These are phyloP conservation scores for Digitaria exilis DNA, from an alignment of 202 grass and related monocot species.

Conservation along the genomic window DNA sequence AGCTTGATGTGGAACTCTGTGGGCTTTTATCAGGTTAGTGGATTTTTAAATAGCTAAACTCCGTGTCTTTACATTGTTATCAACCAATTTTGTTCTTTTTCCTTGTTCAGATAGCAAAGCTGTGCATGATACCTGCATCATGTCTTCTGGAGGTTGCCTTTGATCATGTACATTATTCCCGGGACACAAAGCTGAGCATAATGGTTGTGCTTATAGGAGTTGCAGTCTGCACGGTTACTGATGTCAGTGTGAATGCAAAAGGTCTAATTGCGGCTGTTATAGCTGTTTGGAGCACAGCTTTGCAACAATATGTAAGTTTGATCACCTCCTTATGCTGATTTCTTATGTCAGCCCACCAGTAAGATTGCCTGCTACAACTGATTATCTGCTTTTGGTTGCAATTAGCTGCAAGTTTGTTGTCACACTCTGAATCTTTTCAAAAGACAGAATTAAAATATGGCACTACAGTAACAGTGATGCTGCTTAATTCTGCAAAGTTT, in stretches of 20 bases:
- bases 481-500: not conserved
- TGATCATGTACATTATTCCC: conserved; percentile 79
- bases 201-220: conserved; percentile 83
- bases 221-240: conserved; percentile 72
- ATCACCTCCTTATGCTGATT: not conserved
- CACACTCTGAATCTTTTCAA: not conserved
- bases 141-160: conserved; percentile 89
- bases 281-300: conserved; percentile 81
- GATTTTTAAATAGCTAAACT: conserved; percentile 14
- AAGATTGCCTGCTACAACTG: not conserved
- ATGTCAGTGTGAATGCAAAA: conserved; percentile 71
- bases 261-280: conserved; percentile 73
- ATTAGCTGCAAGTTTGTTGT: not conserved
- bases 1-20: conserved; percentile 99
- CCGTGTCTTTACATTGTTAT: not conserved
- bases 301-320: conserved; percentile 94
- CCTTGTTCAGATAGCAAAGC: conserved; percentile 77
- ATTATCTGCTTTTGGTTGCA: not conserved
- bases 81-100: conserved; percentile 5
- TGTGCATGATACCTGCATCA: conserved; percentile 92
- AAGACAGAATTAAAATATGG: not conserved
- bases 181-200: conserved; percentile 90
- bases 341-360: not conserved
- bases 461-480: not conserved
- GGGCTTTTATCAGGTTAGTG: conserved; percentile 92